Evolutionary conservation across 148 eudicot species (phyloP).

Genomic region (Beta vulgaris): DNA sequence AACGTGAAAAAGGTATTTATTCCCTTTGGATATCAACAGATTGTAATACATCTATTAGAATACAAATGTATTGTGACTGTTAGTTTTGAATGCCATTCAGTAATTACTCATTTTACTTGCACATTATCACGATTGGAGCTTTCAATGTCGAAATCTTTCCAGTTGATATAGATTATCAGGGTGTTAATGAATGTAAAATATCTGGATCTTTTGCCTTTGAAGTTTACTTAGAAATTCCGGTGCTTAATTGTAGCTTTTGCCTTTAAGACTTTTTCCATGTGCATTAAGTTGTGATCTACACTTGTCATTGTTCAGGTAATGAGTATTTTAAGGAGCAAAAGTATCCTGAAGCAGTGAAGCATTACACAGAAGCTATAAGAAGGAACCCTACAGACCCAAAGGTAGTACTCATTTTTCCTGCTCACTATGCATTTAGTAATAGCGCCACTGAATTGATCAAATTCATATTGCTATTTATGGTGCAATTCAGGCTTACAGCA

Average conservation of each 20-base stretch:
- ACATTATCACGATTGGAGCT: too few relatives aligned
- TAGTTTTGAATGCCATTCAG: too few relatives aligned
- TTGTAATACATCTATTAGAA: too few relatives aligned
- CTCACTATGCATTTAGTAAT: neutral
- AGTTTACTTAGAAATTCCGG: too few relatives aligned
- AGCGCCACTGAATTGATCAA: neutral
- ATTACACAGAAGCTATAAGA: slow-evolving; percentile 79
- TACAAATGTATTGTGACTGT: too few relatives aligned
- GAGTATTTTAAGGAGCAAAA: slow-evolving; percentile 80
- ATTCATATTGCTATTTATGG: neutral
- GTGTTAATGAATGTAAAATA: too few relatives aligned
- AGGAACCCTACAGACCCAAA: slow-evolving; percentile 82
- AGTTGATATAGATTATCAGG: neutral
- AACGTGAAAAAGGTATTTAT: slow-evolving; percentile 90
- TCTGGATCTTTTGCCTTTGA: too few relatives aligned
- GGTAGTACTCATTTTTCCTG: slow-evolving; percentile 32
- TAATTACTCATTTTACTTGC: too few relatives aligned
- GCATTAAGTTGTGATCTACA: neutral
- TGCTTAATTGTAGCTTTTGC: too few relatives aligned
- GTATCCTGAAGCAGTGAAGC: slow-evolving; percentile 87
- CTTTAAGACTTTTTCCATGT: neutral
- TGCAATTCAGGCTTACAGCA: slow-evolving; percentile 68
- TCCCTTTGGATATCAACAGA: too few relatives aligned
- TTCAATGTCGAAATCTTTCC: too few relatives aligned
- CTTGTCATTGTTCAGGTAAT: slow-evolving; percentile 49